Base-by-base conservation (phyloP, 306 rosid genomes). In the Prunus fruticosa region DNA sequence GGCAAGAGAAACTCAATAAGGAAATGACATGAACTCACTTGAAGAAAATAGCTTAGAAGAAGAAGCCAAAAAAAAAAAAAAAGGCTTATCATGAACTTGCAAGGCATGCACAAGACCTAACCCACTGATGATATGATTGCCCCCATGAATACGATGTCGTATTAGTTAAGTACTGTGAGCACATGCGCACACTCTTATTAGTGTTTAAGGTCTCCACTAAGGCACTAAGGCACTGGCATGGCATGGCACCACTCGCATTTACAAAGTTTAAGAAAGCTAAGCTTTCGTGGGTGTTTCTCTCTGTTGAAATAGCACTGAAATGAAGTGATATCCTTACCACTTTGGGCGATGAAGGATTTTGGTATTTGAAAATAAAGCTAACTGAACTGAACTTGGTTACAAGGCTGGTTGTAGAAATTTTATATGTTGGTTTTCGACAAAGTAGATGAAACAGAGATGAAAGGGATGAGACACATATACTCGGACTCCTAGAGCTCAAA, bases 391-490 rank as follows among this genome's bases (percentile, higher is more conserved):
- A 16, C 5, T 32, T 38, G 9, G 9, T 28, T 30, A n/a, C 51
- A 34, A 56, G 34, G 19, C 20, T 30, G 43, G 41, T 22, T 54
- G 63, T 20, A 13, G 62, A 3, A 43, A 30, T 9, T 34, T 14
- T 6, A 10, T 13, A 18, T 9, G 62, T 20, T 53, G 62, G 67
- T 23, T 51, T 38, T 45, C 19, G 53, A 79, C 76, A 79, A 38
- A 69, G 12, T 15, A 51, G n/a, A 45, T 28, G 79, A 82, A 73
- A 54, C 61, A 52, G 46, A 67, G 76, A 49, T 70, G 96, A 87
- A 86, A 83, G 88, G 67, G 88, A 90, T 62, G 78, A 82, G 53
- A 80, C 91, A 83, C 11, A 51, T 56, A 86, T 69, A 89, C 88
- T n/a, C n/a, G n/a, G n/a, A n/a, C n/a, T 87, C 91, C 87, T 69